Evolutionary conservation across 23 red algal genomes (phyloP).

Genomic region (Gracilaria domingensis): DNA sequence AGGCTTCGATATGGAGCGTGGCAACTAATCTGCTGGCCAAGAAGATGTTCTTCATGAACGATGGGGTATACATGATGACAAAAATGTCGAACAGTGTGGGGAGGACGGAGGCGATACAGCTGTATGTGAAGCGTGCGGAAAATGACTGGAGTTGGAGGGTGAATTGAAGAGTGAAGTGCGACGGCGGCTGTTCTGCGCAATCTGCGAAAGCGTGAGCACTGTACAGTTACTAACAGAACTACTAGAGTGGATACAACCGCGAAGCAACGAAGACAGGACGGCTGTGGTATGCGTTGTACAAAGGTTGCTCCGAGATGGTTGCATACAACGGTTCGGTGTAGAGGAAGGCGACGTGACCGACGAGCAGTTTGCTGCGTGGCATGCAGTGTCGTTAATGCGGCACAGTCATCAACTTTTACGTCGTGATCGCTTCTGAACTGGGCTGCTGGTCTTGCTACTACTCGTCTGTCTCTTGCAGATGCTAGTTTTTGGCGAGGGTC

Average conservation of each 20-base stretch:
- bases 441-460: too few species aligned
- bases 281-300: slow-evolving; percentile 7
- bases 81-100: slow-evolving; percentile 9
- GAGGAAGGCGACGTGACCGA: not conserved
- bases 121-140: not conserved
- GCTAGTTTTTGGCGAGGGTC: too few species aligned
- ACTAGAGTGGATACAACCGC: not conserved
- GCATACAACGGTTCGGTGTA: not conserved
- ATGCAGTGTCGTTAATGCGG: too few species aligned
- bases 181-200: not conserved
- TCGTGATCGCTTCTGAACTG: too few species aligned
- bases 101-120: slow-evolving; percentile 14
- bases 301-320: not conserved
- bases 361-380: slow-evolving; percentile 23
- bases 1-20: not conserved
- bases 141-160: slow-evolving; percentile 3
- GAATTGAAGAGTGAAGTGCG: not conserved
- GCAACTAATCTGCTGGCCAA: slow-evolving; percentile 10
- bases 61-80: slow-evolving; percentile 11
- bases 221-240: not conserved
- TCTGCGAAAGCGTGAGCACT: not conserved
- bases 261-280: slow-evolving; percentile 11
- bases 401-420: too few species aligned
- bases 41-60: slow-evolving; percentile 24
- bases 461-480: too few species aligned